These are phyloP conservation scores for Coniosporium apollinis DNA, from an alignment of 495 filamentous ascomycete species.

Conservation along the genomic window DNA sequence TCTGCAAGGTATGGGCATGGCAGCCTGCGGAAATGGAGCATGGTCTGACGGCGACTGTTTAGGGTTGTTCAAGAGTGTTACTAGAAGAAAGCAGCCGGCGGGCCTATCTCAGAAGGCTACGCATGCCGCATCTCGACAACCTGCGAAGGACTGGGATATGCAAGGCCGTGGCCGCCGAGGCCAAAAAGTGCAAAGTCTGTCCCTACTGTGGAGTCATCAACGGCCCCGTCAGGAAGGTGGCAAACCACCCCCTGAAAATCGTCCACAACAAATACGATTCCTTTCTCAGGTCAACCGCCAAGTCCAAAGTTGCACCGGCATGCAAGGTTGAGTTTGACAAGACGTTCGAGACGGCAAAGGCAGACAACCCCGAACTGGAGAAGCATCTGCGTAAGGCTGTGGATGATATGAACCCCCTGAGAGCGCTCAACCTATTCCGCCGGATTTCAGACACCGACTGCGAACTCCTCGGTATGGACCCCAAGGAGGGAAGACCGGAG, in stretches of 20 bases:
- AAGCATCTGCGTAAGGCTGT: constrained; percentile 78
- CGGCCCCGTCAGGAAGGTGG: constrained; percentile 74
- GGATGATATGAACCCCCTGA: constrained; percentile 83
- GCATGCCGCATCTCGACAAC: constrained; percentile 72
- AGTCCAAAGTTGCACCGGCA: constrained; percentile 61
- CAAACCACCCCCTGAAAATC: constrained; percentile 63
- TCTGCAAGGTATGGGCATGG: constrained; percentile 52
- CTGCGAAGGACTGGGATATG: constrained; percentile 58
- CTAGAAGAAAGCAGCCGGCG: constrained; percentile 61
- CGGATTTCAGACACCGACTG: constrained; percentile 72
- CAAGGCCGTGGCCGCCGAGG: constrained; percentile 76
- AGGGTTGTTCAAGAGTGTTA: constrained; percentile 56
- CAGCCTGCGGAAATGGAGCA: neutral
- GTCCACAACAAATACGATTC: constrained; percentile 82
- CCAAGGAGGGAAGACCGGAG: constrained; percentile 73
- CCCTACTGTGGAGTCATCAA: constrained; percentile 62
- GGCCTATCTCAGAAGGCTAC: constrained; percentile 54
- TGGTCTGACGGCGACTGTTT: constrained; percentile 16
- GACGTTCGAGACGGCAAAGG: constrained; percentile 63
- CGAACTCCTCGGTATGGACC: constrained; percentile 77
- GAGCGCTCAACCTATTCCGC: constrained; percentile 79
- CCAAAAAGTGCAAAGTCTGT: constrained; percentile 67
- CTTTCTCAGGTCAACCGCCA: constrained; percentile 71
- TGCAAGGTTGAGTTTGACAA: constrained; percentile 70
- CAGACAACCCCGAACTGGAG: constrained; percentile 62